Percentiles rank a stretch among this genome's conserved stretches.
Conservation (phyloP, 208 protist species). For the Vickermania ingenoplastis region DNA sequence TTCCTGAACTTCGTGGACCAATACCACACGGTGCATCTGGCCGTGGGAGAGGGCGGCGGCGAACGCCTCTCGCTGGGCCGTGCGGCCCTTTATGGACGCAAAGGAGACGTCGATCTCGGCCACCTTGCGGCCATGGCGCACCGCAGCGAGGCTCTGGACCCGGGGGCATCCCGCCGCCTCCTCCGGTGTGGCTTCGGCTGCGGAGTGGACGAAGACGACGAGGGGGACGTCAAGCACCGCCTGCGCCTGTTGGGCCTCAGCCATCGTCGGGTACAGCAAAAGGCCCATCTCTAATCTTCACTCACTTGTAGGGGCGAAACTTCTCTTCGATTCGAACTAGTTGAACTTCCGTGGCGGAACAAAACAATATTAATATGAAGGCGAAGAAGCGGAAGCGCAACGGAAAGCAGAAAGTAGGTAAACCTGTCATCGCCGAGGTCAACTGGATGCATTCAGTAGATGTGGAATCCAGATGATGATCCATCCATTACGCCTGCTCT, state of each 20-base stretch:
- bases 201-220: neutral
- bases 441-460: too few species aligned
- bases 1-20: constrained; percentile 44
- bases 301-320: too few species aligned
- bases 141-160: neutral
- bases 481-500: too few species aligned
- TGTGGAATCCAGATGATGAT: too few species aligned
- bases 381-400: too few species aligned
- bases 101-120: neutral
- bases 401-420: too few species aligned
- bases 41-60: constrained; percentile 22
- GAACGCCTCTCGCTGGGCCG: constrained; percentile 35
- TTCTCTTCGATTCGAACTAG: too few species aligned
- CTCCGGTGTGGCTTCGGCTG: neutral
- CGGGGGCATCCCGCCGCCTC: neutral
- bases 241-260: neutral
- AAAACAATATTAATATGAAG: too few species aligned
- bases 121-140: neutral
- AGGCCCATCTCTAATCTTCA: too few species aligned
- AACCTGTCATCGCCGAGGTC: too few species aligned
- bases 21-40: constrained; percentile 16
- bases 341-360: too few species aligned
- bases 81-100: constrained; percentile 12
- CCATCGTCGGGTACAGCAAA: neutral
- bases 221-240: neutral